Conservation (phyloP, 257 asterid species). For the Craterostigma plantagineum region DNA sequence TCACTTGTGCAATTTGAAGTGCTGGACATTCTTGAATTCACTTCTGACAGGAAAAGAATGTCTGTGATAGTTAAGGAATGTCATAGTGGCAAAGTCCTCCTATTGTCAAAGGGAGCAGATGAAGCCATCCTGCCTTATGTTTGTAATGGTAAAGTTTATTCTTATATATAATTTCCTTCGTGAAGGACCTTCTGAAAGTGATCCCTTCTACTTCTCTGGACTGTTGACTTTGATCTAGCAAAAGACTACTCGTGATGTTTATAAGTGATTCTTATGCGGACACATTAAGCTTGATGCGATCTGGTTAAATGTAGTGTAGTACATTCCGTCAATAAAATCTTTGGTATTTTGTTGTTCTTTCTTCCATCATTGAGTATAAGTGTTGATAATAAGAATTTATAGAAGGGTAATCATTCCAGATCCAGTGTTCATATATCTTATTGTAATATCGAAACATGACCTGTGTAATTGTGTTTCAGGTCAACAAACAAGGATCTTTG, state of each 20-base stretch:
- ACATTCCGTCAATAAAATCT: too few species aligned
- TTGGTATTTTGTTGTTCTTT: too few species aligned
- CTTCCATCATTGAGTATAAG: too few species aligned
- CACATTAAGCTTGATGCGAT: too few species aligned
- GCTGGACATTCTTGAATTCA: constrained; percentile 81
- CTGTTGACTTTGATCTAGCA: constrained; percentile 1
- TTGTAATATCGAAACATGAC: constrained; percentile 13
- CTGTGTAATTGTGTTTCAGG: constrained; percentile 46
- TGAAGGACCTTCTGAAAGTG: not conserved
- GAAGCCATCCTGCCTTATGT: constrained; percentile 78
- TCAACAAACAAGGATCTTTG: constrained; percentile 52
- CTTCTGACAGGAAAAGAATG: constrained; percentile 96
- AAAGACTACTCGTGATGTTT: not conserved
- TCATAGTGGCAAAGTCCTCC: constrained; percentile 45
- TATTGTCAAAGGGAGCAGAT: constrained; percentile 93
- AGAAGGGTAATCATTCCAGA: not conserved
- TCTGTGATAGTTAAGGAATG: constrained; percentile 74
- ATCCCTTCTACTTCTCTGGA: not conserved
- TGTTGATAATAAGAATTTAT: not conserved
- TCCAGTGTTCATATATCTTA: constrained; percentile 1
- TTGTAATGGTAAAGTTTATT: constrained; percentile 31
- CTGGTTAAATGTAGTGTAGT: too few species aligned
- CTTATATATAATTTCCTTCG: not conserved
- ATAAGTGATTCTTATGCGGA: too few species aligned
- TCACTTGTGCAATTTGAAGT: constrained; percentile 60